Evolutionary conservation across 2,329 filamentous ascomycete genomes (phyloP), one percentile per base, ranked within the genome.

Genomic region (Botrytis medusae): DNA sequence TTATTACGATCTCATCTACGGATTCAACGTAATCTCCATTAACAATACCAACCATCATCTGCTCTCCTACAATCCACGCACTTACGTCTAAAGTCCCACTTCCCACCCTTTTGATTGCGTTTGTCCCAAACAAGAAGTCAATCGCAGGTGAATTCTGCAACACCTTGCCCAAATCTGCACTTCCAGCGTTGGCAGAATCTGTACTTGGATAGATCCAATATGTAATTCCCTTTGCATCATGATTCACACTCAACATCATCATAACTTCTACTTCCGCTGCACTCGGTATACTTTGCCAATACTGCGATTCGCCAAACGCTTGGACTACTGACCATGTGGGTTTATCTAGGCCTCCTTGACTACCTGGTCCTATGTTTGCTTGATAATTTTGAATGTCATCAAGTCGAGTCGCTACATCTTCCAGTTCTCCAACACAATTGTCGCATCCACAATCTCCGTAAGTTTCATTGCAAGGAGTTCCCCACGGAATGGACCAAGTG

Each of bases 401-500:
- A 1, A 86, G 77, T 1, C 85, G 83, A 12, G 78, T 79, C 0
- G 83, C 80, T 29, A 87, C 82, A 76, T 87, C 86, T 25, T 81
- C 78, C 32, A 87, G 81, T 2, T 79, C 76, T 18, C 83, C 84
- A 2, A 81, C 74, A 59, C 79, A 79, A 77, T 86, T 83, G 72
- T 87, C 86, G 76, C 86, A 87, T 14, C 86, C 86, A 75, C 86
- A 87, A 78, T 84, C 84, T 68, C 86, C 86, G 75, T 88, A 87
- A 0, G 86, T 87, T 2, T 78, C 75, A 76, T 88, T 87, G 76
- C 85, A 86, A 2, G 80, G 78, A 0, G 85, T 87, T 72, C 82
- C 79, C 78, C 85, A 87, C 6, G 81, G 81, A 1, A 79, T 80
- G 0, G 83, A 85, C 80, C 81, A 87, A 1, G 80, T 83, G 0